A percentile compares a stretch with the other conserved stretches of the same genome.
Conservation (phyloP, 495 filamentous ascomycete genomes). For the Aspergillus incahuasiensis region DNA sequence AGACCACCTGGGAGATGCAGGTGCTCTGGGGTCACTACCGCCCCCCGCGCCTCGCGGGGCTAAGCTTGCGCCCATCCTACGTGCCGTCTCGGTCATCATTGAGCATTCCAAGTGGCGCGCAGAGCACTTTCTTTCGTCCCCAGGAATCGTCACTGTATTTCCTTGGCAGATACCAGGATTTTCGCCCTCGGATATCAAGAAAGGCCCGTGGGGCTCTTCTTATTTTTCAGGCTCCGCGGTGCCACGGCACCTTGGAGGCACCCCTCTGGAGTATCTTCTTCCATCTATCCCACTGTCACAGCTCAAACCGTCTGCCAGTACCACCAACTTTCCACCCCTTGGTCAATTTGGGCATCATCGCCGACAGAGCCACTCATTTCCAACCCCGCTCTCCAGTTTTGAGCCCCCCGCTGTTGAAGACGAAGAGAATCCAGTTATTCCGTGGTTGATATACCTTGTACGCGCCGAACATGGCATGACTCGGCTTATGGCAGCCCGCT, state of each 20-base stretch:
- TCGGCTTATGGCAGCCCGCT: constrained; percentile 71
- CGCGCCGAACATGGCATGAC: constrained; percentile 58
- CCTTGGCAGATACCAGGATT: constrained; percentile 47
- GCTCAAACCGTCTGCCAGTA: constrained; percentile 26
- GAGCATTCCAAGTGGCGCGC: constrained; percentile 73
- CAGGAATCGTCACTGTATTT: constrained; percentile 68
- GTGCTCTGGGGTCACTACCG: constrained; percentile 32
- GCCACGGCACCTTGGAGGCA: constrained; percentile 38
- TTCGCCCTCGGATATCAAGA: constrained; percentile 40
- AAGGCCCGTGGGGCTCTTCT: constrained; percentile 41
- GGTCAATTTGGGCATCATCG: constrained; percentile 44
- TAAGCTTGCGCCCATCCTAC: constrained; percentile 67
- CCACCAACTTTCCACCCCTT: constrained; percentile 55
- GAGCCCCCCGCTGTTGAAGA: constrained; percentile 49
- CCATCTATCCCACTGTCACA: constrained; percentile 43
- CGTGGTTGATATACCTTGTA: constrained; percentile 73
- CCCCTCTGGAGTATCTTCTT: constrained; percentile 57
- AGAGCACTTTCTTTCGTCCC: constrained; percentile 72
- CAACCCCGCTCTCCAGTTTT: constrained; percentile 30
- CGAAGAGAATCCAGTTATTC: constrained; percentile 72
- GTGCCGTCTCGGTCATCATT: constrained; percentile 75
- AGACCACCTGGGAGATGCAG: constrained; percentile 29
- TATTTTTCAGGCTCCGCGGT: constrained; percentile 44
- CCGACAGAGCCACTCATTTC: constrained; percentile 38
- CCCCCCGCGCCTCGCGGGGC: constrained; percentile 53